Evolutionary conservation across 345 rosid species (phyloP), one percentile per base, ranked within the genome.

Genomic region (Punica granatum): DNA sequence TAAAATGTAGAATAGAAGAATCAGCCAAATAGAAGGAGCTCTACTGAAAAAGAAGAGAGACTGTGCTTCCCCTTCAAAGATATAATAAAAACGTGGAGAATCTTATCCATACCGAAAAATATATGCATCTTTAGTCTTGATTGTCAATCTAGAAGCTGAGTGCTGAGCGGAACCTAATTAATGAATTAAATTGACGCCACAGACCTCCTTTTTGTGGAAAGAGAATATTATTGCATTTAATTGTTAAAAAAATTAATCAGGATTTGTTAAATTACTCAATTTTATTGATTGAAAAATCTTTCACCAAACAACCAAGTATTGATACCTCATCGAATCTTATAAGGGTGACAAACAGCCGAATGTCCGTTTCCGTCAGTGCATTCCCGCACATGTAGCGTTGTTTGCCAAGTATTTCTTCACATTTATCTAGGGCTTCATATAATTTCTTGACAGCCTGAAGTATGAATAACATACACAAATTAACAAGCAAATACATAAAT

Each of bases 241-340:
- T 49, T 18, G 4, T 21, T 21, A 21, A 49, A 49, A 14, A 6
- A 46, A 46, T 46, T 46, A 23, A 16, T 46, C 51, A 46, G 56
- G 56, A 49, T 11, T 21, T 21, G 28, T 49, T 19, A 18, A 19
- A 49, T 23, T 2, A 49, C n/a, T 23, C n/a, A 28, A 49, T 21
- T 49, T 28, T 49, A 21, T 23, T 44, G 18, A 44, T 3, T 21
- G 28, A 49, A 6, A 23, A 21, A n/a, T 49, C 28, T 21, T 21
- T 49, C 6, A 49, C 37, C 64, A 35, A 19, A 53, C 54, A 28
- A 35, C 30, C 26, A 54, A 41, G 41, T 36, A 60, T 9, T 30
- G 48, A 43, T 83, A 91, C 95, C 96, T 92, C 98, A 63, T 92
- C 98, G 73, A 90, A 92, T 86, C 98, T 88, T 78, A 92, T 85